A percentile compares a stretch with the other conserved stretches of the same genome.
Evolutionary conservation across 164 flowering plant genomes (phyloP).

Genomic region (Berberis vulgaris): DNA sequence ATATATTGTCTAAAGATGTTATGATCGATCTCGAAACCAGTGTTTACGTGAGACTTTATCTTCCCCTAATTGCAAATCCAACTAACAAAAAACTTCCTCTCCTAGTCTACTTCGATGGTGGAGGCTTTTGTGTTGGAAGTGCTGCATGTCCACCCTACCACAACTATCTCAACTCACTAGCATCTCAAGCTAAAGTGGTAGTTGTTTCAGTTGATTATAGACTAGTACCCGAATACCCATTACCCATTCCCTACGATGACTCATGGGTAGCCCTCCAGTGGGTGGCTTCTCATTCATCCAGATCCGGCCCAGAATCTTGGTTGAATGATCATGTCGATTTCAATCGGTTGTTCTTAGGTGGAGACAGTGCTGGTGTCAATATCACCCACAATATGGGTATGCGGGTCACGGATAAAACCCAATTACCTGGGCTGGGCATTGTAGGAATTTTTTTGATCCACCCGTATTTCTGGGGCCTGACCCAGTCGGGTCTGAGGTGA

Average conservation of each 20-base stretch:
- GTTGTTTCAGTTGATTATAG: slow-evolving; percentile 48
- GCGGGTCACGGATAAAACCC: background rate
- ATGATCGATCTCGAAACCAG: slow-evolving; percentile 9
- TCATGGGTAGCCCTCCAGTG: slow-evolving; percentile 50
- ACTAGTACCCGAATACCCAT: slow-evolving; percentile 43
- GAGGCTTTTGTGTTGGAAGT: slow-evolving; percentile 41
- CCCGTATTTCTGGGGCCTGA: slow-evolving; percentile 25
- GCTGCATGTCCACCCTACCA: slow-evolving; percentile 25
- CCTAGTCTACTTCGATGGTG: slow-evolving; percentile 38
- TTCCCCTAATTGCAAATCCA: slow-evolving; percentile 15
- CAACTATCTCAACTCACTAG: slow-evolving; percentile 22
- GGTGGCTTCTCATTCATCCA: slow-evolving; percentile 26
- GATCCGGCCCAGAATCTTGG: slow-evolving; percentile 30
- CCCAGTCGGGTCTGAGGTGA: slow-evolving; percentile 11
- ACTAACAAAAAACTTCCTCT: slow-evolving; percentile 9
- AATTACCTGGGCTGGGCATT: background rate
- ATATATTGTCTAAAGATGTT: slow-evolving; percentile 39
- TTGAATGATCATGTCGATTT: slow-evolving; percentile 34
- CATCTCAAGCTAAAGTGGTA: slow-evolving; percentile 19
- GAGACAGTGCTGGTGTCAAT: slow-evolving; percentile 64
- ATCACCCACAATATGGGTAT: slow-evolving; percentile 29
- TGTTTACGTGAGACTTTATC: slow-evolving; percentile 31
- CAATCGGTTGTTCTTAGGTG: slow-evolving; percentile 31
- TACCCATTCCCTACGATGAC: slow-evolving; percentile 47
- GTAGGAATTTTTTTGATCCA: slow-evolving; percentile 9